Percentiles rank a stretch among this genome's conserved stretches.
Conservation (phyloP, 2,329 filamentous ascomycete species). For the Diaporthe australafricana region DNA sequence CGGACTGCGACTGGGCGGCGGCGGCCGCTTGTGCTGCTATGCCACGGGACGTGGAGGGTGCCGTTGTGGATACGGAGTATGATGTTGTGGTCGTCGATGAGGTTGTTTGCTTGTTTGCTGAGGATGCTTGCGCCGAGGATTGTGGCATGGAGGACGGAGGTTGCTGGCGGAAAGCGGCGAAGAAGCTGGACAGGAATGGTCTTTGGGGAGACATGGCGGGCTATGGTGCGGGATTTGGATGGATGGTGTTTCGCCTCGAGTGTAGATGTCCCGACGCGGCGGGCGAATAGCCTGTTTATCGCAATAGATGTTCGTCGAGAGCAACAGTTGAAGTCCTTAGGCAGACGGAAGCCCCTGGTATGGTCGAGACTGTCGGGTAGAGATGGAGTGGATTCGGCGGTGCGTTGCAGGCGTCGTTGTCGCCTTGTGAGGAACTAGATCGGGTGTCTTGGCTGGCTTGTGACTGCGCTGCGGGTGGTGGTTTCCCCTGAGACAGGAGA, state of each 20-base stretch:
- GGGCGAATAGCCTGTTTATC: not conserved
- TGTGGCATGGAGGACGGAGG: slow-evolving; percentile 46
- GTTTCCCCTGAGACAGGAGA: slow-evolving; percentile 16
- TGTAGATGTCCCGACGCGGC: not conserved
- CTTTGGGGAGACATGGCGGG: slow-evolving; percentile 62
- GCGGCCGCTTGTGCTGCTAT: slow-evolving; percentile 47
- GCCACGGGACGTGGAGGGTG: slow-evolving; percentile 43
- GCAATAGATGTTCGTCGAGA: not conserved
- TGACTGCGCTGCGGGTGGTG: slow-evolving; percentile 13
- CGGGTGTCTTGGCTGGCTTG: not conserved
- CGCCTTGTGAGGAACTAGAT: not conserved
- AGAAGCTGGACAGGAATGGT: slow-evolving; percentile 67
- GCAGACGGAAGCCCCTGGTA: not conserved
- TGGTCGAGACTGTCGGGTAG: not conserved
- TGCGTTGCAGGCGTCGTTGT: not conserved
- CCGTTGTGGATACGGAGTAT: slow-evolving; percentile 41
- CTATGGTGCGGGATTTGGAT: slow-evolving; percentile 7
- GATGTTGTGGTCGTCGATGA: slow-evolving; percentile 40
- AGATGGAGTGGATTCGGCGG: not conserved
- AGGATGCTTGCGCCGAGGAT: slow-evolving; percentile 42
- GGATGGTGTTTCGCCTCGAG: not conserved
- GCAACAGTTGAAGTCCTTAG: not conserved
- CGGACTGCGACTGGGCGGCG: slow-evolving; percentile 39
- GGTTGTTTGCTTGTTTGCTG: slow-evolving; percentile 52
- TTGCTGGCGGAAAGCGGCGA: slow-evolving; percentile 66